These are phyloP conservation scores for Suillus clintonianus DNA, from an alignment of 768 basidiomycete genomes.

Conservation along the genomic window DNA sequence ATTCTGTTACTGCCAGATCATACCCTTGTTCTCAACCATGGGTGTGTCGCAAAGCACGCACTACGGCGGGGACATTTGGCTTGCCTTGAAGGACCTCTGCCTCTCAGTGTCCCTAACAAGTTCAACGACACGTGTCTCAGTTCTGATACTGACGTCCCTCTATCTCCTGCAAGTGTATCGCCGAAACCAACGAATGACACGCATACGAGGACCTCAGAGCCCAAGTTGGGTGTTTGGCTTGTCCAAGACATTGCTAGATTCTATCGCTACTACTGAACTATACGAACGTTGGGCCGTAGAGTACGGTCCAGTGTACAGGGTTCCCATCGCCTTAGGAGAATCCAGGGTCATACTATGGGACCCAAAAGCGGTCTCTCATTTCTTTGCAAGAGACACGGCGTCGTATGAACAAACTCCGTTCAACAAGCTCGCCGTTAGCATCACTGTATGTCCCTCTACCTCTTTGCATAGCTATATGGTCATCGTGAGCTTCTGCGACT, in stretches of 20 bases:
- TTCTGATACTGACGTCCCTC: background rate
- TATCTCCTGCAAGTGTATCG: background rate
- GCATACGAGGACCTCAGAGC: conserved; percentile 41
- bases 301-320: conserved; percentile 45
- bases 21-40: background rate
- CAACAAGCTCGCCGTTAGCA: conserved; percentile 39
- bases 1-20: no score
- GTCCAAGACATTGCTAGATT: conserved; percentile 24
- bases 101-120: background rate
- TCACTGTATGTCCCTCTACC: conserved; percentile 31
- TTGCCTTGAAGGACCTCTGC: background rate
- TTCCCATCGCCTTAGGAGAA: conserved; percentile 39
- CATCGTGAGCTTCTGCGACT: background rate
- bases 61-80: background rate
- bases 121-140: background rate
- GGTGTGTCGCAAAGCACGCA: background rate
- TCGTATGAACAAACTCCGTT: conserved; percentile 43
- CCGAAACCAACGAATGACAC: conserved; percentile 18
- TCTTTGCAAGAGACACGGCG: conserved; percentile 50
- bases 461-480: background rate
- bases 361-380: conserved; percentile 49
- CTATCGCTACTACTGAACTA: conserved; percentile 30
- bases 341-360: conserved; percentile 40
- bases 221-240: conserved; percentile 44
- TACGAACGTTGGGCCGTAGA: conserved; percentile 45